Conservation (phyloP, 768 basidiomycete genomes). For the Suillus placidus region DNA sequence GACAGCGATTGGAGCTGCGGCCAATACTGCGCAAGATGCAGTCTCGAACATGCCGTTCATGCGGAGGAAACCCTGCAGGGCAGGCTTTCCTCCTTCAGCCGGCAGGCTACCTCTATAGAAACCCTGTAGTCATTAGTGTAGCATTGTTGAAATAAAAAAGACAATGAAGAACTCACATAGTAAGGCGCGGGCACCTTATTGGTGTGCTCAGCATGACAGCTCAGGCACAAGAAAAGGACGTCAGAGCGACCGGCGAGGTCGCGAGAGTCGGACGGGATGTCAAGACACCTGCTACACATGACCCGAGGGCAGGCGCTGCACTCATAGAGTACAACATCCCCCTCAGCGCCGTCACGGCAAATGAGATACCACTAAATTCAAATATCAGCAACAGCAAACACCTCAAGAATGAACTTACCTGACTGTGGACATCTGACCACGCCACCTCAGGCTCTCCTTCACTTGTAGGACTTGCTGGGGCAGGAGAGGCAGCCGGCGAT, state of each 20-base stretch:
- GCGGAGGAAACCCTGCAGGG: neutral
- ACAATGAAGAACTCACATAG: too few species aligned
- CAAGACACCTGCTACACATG: neutral
- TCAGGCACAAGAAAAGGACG: too few species aligned
- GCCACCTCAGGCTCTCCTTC: neutral
- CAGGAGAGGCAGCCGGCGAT: neutral
- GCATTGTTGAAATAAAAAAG: neutral
- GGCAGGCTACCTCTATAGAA: neutral
- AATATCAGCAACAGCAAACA: neutral
- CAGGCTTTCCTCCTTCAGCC: neutral
- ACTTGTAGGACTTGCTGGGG: neutral
- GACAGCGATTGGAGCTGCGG: neutral
- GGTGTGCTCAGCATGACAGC: too few species aligned
- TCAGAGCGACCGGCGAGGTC: neutral
- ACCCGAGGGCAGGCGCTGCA: neutral
- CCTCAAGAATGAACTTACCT: neutral
- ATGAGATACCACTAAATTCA: neutral
- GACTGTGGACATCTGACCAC: neutral
- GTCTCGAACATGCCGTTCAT: neutral
- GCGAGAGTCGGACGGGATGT: neutral
- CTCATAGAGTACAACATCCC: neutral
- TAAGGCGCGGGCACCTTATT: too few species aligned
- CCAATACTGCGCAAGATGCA: neutral
- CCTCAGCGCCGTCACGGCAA: neutral
- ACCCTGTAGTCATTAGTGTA: neutral